Evolutionary conservation across 495 filamentous ascomycete genomes (phyloP).

Genomic region (Evernia prunastri): DNA sequence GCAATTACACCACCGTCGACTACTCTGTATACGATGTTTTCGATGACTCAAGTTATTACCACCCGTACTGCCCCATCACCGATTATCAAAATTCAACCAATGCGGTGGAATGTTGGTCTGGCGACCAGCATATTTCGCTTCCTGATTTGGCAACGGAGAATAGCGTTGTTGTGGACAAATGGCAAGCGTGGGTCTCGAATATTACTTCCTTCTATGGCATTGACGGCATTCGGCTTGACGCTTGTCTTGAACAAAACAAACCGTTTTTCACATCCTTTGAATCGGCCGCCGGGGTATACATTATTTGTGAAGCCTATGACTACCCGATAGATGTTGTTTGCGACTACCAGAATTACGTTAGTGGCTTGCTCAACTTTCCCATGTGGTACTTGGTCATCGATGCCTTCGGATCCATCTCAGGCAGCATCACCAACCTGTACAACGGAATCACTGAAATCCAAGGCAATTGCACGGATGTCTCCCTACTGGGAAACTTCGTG

Average conservation of each 20-base stretch:
- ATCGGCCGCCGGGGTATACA: not conserved
- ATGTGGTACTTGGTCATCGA: constrained; percentile 57
- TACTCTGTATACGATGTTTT: constrained; percentile 61
- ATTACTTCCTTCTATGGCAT: constrained; percentile 65
- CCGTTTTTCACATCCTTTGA: constrained; percentile 34
- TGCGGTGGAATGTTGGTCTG: constrained; percentile 54
- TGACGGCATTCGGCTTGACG: constrained; percentile 74
- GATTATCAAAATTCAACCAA: constrained; percentile 54
- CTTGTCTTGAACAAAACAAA: constrained; percentile 64
- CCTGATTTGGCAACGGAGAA: not conserved
- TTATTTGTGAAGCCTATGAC: constrained; percentile 41
- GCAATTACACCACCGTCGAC: constrained; percentile 48
- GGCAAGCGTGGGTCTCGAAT: constrained; percentile 54
- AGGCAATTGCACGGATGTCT: constrained; percentile 50
- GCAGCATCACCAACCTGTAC: constrained; percentile 53
- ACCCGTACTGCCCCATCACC: constrained; percentile 55
- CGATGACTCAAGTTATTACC: constrained; percentile 57
- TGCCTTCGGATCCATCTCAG: constrained; percentile 55
- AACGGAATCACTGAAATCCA: constrained; percentile 53
- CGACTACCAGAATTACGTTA: constrained; percentile 54
- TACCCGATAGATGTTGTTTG: constrained; percentile 56
- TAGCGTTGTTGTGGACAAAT: not conserved
- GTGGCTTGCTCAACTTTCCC: constrained; percentile 66
- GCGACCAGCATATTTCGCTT: not conserved
- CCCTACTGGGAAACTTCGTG: constrained; percentile 63